Base-by-base conservation (phyloP, 306 rosid species). In the Vigna mungo region DNA sequence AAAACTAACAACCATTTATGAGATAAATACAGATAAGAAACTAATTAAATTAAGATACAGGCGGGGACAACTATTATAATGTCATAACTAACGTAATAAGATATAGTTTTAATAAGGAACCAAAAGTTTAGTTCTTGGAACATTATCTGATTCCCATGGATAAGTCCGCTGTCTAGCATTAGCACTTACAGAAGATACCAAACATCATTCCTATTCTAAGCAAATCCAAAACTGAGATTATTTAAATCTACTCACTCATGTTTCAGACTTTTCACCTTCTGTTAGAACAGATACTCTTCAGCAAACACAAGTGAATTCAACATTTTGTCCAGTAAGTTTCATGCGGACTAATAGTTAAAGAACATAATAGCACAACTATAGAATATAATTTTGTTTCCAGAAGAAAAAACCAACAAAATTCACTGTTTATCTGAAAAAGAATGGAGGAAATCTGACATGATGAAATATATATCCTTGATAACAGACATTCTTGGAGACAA, bases 401-500 rank as follows among this genome's bases (percentile, higher is more conserved):
- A 30, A 61, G 9, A 36, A 41, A 11, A 34, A n/a, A 2, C 12
- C 13, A 25, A 61, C 69, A 58, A 51, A 41, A 41, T 44, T 30
- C 16, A 14, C 32, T 51, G 14, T 37, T 39, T 10, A 76, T 66
- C 17, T 18, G 6, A 71, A 62, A 60, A 56, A 17, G 8, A 6
- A 36, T 7, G 41, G 41, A 36, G 21, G 16, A 25, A 52, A 18
- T 39, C 23, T 41, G 69, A 56, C 23, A 52, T 18, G 76, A 18
- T 68, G 72, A 79, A n/a, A 49, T 52, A 63, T 52, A 63, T 62
- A 64, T 72, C 20, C 20, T 64, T 32, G 21, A 66, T 65, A 44
- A 32, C 32, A 41, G 10, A 55, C 30, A 62, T 65, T 55, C 46
- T 73, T 69, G n/a, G 9, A 17, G 17, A 10, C 16, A 55, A 9